Conservation (phyloP, 2,329 filamentous ascomycete species). For the Fusarium denticulatum region DNA sequence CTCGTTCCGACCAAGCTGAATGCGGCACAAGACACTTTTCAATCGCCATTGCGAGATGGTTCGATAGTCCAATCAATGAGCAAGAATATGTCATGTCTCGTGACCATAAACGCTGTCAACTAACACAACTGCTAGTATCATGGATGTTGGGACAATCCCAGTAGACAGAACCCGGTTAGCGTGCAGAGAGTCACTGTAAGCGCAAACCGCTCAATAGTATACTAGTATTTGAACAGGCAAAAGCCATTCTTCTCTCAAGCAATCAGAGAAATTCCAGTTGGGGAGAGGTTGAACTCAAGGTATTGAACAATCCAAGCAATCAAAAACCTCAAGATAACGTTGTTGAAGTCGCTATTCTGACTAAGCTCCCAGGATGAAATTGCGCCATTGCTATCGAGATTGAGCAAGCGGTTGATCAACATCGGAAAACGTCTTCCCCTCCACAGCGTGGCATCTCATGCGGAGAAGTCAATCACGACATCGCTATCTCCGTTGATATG, state of each 20-base stretch:
- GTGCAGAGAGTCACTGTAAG: accelerated
- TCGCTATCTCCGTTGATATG: neutral
- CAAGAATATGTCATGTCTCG: accelerated
- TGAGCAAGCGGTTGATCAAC: neutral
- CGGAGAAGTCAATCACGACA: neutral
- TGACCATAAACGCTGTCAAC: neutral
- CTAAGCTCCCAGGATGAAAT: neutral
- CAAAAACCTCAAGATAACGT: neutral
- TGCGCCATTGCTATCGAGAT: neutral
- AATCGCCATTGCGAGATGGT: accelerated
- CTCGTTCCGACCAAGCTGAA: too few relatives aligned
- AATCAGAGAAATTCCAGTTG: too few relatives aligned
- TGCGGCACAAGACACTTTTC: accelerated
- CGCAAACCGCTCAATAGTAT: neutral
- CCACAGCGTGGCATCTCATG: neutral
- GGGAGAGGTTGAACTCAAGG: too few relatives aligned
- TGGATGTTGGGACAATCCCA: accelerated
- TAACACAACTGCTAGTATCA: neutral
- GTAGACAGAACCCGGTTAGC: too few relatives aligned
- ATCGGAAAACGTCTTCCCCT: neutral
- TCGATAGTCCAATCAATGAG: accelerated
- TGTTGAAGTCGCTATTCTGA: neutral
- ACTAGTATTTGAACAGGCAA: too few relatives aligned
- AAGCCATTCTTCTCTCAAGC: too few relatives aligned
- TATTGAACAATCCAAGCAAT: accelerated